Percentiles rank a stretch among this genome's conserved stretches.
Evolutionary conservation across 345 rosid genomes (phyloP).

Genomic region (Eucalyptus sp.): DNA sequence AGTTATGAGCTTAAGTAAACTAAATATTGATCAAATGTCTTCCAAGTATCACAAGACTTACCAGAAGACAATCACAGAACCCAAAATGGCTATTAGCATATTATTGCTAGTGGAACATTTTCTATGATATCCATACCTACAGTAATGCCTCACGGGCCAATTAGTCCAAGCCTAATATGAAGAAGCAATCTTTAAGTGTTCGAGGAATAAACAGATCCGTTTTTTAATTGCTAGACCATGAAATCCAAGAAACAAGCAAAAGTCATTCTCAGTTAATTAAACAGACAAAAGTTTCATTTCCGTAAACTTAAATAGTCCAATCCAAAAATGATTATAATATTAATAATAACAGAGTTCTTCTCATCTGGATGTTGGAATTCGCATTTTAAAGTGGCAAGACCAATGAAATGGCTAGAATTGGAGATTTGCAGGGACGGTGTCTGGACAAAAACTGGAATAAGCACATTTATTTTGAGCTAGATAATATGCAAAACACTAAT

Average conservation of each 20-base stretch:
- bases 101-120: not conserved
- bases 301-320: not conserved
- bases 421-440: not conserved
- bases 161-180: not conserved
- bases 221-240: not conserved
- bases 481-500: not conserved
- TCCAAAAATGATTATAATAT: not conserved
- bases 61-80: not conserved
- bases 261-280: not conserved
- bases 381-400: not conserved
- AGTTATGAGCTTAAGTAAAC: not conserved
- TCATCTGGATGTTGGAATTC: not conserved
- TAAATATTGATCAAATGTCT: not conserved
- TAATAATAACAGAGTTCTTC: not conserved
- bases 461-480: not conserved
- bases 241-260: not conserved
- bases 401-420: not conserved
- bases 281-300: not conserved
- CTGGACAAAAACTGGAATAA: not conserved
- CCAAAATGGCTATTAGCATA: not conserved
- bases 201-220: not conserved
- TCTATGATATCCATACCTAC: not conserved
- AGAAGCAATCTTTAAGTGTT: not conserved
- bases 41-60: not conserved
- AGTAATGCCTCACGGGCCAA: not conserved